Percentiles rank a stretch among this genome's conserved stretches.
Evolutionary conservation across 202 grass and related monocot species (phyloP).

Genomic region (Bolboschoenoplectus hybrid): DNA sequence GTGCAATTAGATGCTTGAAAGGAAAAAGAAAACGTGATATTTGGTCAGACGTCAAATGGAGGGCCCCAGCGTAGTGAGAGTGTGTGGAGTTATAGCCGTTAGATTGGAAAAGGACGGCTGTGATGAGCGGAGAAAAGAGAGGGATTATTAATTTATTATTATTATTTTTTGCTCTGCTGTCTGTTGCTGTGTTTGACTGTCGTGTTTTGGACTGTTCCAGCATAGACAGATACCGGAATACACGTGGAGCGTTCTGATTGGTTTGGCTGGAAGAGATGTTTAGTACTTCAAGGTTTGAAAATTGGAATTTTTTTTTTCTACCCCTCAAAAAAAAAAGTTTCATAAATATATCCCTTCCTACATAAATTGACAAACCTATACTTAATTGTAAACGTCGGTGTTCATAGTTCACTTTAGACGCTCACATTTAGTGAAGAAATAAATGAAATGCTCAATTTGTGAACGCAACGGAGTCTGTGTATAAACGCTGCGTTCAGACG

Average conservation of each 20-base stretch:
- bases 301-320: no score
- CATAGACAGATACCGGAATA: not conserved
- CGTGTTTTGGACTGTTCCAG: not conserved
- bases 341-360: no score
- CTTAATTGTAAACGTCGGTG: no score
- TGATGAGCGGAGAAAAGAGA: not conserved
- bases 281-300: conserved; percentile 28
- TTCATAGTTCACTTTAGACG: no score
- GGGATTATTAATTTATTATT: not conserved
- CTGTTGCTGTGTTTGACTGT: conserved; percentile 19
- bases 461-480: no score
- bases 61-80: not conserved
- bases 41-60: conserved; percentile 28
- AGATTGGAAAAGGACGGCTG: not conserved
- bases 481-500: no score
- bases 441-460: no score
- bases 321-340: no score
- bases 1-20: not conserved
- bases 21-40: conserved; percentile 31
- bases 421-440: no score
- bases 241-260: conserved; percentile 16
- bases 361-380: no score
- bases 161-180: not conserved
- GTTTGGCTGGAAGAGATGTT: conserved; percentile 10
- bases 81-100: not conserved